Conservation (phyloP, 2,329 filamentous ascomycete species). For the Aspergillus uvarum region DNA sequence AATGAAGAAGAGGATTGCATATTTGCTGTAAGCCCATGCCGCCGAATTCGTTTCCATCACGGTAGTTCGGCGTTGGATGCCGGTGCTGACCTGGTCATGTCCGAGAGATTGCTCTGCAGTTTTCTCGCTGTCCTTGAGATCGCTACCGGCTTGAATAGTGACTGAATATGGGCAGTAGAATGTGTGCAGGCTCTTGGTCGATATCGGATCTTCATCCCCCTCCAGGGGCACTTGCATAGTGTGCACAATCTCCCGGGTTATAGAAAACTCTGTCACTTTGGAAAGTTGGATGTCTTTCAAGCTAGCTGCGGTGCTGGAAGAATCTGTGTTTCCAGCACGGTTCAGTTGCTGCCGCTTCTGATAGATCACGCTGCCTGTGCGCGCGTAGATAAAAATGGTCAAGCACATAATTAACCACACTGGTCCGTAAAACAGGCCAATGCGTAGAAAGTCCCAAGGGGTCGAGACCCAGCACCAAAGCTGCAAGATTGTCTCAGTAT, state of each 20-base stretch:
- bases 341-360: conserved; percentile 62
- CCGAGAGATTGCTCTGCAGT: background rate
- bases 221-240: background rate
- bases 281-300: conserved; percentile 43
- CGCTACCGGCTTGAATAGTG: conserved; percentile 23
- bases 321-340: conserved; percentile 52
- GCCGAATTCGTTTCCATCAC: conserved; percentile 35
- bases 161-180: conserved; percentile 34
- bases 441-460: conserved; percentile 69
- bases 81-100: background rate
- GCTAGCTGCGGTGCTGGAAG: conserved; percentile 46
- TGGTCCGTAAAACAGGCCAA: conserved; percentile 68
- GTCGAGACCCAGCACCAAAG: conserved; percentile 78
- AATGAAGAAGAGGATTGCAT: conserved; percentile 42
- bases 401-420: conserved; percentile 44
- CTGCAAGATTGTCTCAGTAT: conserved; percentile 29
- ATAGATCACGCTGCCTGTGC: conserved; percentile 41
- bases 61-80: conserved; percentile 2
- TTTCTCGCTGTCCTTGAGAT: background rate
- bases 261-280: conserved; percentile 34
- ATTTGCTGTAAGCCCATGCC: conserved; percentile 41
- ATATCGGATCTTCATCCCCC: conserved; percentile 1
- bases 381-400: conserved; percentile 39
- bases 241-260: background rate
- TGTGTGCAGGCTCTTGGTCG: background rate